These are phyloP conservation scores for Senna tora DNA, from an alignment of 306 rosid species.

Conservation along the genomic window DNA sequence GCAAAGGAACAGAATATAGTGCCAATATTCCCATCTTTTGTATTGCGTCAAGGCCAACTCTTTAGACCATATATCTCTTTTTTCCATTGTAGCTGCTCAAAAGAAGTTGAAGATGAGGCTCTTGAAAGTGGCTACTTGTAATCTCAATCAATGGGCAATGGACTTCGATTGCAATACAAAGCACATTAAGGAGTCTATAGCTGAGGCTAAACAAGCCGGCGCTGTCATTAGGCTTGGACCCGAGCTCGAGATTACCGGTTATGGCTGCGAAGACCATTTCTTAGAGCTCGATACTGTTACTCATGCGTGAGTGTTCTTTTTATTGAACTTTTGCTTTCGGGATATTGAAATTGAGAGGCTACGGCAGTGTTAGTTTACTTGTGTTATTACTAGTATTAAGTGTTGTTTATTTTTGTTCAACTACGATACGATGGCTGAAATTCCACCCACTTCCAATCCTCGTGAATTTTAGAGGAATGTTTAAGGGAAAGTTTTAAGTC, in stretches of 20 bases:
- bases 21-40: neutral
- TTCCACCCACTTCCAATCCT: neutral
- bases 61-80: neutral
- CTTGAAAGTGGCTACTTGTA: conserved; percentile 88
- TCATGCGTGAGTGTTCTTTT: conserved; percentile 61
- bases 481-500: neutral
- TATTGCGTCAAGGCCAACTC: neutral
- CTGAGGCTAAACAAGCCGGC: conserved; percentile 66
- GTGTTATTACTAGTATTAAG: neutral
- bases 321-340: neutral
- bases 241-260: conserved; percentile 94
- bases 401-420: neutral
- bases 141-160: conserved; percentile 98
- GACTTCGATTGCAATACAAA: conserved; percentile 76
- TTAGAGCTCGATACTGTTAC: conserved; percentile 86
- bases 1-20: neutral
- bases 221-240: conserved; percentile 89
- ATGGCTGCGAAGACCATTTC: conserved; percentile 97
- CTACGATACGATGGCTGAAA: neutral
- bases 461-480: neutral
- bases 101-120: conserved; percentile 61
- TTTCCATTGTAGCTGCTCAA: neutral
- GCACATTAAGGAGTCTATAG: conserved; percentile 74
- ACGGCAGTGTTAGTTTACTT: no score
- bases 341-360: neutral